Conservation (phyloP, 139 green algal species). For the Picochlorum sp. region DNA sequence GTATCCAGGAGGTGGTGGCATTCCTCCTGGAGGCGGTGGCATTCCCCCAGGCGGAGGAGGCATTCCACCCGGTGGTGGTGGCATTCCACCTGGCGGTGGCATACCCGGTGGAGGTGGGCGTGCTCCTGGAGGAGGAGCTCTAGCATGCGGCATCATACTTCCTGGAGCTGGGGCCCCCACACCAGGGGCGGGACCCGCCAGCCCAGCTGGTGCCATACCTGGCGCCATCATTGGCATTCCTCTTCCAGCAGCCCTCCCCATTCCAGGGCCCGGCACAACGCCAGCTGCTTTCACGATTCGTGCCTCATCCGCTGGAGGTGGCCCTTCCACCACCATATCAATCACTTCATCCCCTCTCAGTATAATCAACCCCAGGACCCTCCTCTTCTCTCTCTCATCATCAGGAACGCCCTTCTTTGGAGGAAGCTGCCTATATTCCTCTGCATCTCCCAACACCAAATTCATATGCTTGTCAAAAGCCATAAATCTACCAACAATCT, state of each 20-base stretch:
- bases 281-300: constrained; percentile 35
- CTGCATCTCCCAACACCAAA: constrained; percentile 90
- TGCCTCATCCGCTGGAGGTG: constrained; percentile 74
- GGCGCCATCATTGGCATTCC: constrained; percentile 64
- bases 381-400: constrained; percentile 77
- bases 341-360: constrained; percentile 93
- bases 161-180: constrained; percentile 78
- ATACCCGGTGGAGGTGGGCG: constrained; percentile 15
- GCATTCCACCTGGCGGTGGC: constrained; percentile 20
- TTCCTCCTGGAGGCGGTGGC: no score
- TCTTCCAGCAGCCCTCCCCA: constrained; percentile 68
- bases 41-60: neutral
- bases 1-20: no score
- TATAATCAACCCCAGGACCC: constrained; percentile 91
- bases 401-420: constrained; percentile 83
- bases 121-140: constrained; percentile 45
- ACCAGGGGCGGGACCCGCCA: constrained; percentile 76
- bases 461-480: constrained; percentile 99
- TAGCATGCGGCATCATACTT: constrained; percentile 84
- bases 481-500: constrained; percentile 97
- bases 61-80: constrained; percentile 2
- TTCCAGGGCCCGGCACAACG: constrained; percentile 51
- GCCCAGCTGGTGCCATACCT: constrained; percentile 65
- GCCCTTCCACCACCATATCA: constrained; percentile 90
- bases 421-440: constrained; percentile 91